phyloP scores from a whole-genome alignment of 148 eudicot species.

The Cornus florida region DNA sequence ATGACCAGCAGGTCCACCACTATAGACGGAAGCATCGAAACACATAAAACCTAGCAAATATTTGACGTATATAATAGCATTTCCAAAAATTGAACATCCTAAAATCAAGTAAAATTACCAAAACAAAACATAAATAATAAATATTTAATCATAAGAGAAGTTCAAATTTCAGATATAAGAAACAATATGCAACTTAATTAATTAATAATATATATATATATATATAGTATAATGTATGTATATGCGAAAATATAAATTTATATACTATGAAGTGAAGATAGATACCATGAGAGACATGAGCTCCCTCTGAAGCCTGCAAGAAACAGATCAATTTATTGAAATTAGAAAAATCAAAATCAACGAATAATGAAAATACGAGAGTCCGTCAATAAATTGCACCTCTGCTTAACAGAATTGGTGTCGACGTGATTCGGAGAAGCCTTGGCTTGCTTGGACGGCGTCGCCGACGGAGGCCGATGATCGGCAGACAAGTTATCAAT shows the following conservation, averaged over 20 bases:
- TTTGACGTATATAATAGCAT: no score
- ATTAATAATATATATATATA: background rate
- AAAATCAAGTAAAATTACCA: no score
- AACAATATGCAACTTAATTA: background rate
- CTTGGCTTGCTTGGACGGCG: conserved; percentile 18
- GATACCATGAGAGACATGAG: conserved; percentile 44
- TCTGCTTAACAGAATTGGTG: conserved; percentile 29
- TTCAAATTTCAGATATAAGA: no score
- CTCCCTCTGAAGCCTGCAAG: conserved; percentile 39
- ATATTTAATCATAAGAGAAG: no score
- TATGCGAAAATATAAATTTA: background rate
- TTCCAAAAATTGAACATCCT: no score
- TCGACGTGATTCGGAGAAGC: conserved; percentile 11
- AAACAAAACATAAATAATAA: no score
- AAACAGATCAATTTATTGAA: background rate
- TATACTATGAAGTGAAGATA: background rate
- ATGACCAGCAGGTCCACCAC: no score
- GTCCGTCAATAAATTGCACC: conserved; percentile 10
- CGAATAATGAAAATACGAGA: background rate
- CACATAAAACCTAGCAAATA: no score
- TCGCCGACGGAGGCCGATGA: conserved; percentile 7
- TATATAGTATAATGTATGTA: no score
- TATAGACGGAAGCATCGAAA: no score
- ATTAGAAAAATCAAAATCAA: background rate
- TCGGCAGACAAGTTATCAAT: conserved; percentile 10